Conservation (phyloP, 148 eudicot species). For the Rhododendron mucronatum region DNA sequence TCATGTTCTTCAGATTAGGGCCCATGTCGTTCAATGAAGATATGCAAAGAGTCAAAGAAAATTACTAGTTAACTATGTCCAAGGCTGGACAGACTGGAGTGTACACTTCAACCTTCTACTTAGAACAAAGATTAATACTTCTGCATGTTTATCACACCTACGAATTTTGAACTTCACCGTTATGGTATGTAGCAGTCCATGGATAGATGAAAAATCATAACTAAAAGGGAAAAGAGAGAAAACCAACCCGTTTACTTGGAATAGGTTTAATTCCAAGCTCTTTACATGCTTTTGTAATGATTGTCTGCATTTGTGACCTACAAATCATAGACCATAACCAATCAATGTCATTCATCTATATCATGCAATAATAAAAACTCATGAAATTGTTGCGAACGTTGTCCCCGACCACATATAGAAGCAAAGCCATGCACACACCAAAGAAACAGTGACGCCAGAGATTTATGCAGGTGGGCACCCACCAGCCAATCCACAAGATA, state of each 20-base stretch:
- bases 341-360: constrained; percentile 6
- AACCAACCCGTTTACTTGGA: constrained; percentile 81
- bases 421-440: not conserved
- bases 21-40: not conserved
- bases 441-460: not conserved
- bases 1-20: not conserved
- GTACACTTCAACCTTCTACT: not conserved
- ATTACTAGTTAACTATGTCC: not conserved
- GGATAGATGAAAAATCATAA: not conserved
- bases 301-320: constrained; percentile 98
- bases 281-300: constrained; percentile 83
- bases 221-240: not conserved
- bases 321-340: constrained; percentile 13
- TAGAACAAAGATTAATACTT: not conserved
- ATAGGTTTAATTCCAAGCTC: constrained; percentile 80
- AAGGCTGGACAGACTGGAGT: not conserved
- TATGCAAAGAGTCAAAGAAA: not conserved
- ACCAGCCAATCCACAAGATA: not conserved
- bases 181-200: not conserved
- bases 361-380: not conserved
- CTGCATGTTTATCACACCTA: not conserved
- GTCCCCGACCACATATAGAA: not conserved
- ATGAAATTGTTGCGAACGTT: not conserved
- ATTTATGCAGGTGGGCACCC: not conserved
- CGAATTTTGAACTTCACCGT: not conserved